These are phyloP conservation scores for Lactifluus rugatus DNA, from an alignment of 768 basidiomycete genomes.

Conservation along the genomic window DNA sequence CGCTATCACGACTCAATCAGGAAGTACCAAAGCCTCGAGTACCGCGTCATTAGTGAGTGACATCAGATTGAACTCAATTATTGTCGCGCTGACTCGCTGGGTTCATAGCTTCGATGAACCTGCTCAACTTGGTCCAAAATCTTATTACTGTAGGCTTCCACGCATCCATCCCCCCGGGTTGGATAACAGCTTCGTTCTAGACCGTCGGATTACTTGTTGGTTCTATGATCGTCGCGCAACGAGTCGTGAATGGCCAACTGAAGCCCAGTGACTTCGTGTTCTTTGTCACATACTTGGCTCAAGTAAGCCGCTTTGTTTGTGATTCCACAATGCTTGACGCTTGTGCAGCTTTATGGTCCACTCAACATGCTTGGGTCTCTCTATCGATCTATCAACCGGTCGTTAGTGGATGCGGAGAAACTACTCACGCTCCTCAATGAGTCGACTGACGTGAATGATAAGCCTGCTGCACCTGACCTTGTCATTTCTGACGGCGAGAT, in stretches of 20 bases:
- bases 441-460: constrained; percentile 76
- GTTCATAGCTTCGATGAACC: constrained; percentile 52
- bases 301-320: constrained; percentile 36
- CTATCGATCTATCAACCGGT: constrained; percentile 67
- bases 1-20: constrained; percentile 63
- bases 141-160: constrained; percentile 56
- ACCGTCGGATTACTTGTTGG: constrained; percentile 76
- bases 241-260: constrained; percentile 47
- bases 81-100: background rate
- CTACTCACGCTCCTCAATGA: constrained; percentile 74
- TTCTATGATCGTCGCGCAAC: constrained; percentile 63
- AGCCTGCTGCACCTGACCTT: constrained; percentile 64
- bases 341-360: constrained; percentile 52
- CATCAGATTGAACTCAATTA: background rate
- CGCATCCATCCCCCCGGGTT: background rate
- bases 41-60: constrained; percentile 58
- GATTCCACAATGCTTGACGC: background rate
- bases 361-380: constrained; percentile 71
- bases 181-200: constrained; percentile 26
- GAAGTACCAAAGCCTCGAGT: constrained; percentile 66
- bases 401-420: constrained; percentile 75
- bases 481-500: constrained; percentile 67
- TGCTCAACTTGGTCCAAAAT: constrained; percentile 72
- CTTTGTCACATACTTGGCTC: constrained; percentile 75
- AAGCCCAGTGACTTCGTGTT: constrained; percentile 58